Conservation (phyloP, 306 rosid species). For the Comarum palustre region DNA sequence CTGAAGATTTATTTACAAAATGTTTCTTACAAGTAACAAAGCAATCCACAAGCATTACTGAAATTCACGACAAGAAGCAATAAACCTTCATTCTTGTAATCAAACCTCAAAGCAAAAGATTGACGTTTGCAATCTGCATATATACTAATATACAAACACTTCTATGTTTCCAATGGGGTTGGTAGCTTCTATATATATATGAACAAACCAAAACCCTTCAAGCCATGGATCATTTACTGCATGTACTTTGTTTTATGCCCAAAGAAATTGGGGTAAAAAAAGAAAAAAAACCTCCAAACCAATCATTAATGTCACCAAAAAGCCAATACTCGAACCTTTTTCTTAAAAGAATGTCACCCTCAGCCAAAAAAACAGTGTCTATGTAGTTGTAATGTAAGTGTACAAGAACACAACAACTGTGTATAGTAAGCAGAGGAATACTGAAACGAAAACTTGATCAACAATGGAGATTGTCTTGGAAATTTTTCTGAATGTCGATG, state of each 20-base stretch:
- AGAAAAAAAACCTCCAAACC: background rate
- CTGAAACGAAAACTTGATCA: constrained; percentile 55
- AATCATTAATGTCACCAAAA: background rate
- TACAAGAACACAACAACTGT: constrained; percentile 31
- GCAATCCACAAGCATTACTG: background rate
- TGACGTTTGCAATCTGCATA: constrained; percentile 2
- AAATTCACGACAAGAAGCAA: background rate
- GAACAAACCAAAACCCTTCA: constrained; percentile 23
- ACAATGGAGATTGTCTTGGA: constrained; percentile 40
- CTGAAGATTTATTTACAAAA: background rate
- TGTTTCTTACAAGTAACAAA: background rate
- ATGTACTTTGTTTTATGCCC: constrained; percentile 6
- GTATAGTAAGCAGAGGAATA: constrained; percentile 44
- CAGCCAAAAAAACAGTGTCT: background rate
- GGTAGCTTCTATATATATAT: background rate
- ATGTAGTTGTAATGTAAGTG: constrained; percentile 27
- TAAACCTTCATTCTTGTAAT: background rate
- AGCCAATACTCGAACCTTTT: background rate
- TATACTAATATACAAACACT: no score
- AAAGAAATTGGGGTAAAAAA: background rate
- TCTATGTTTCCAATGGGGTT: background rate
- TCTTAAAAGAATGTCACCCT: background rate
- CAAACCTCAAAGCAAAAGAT: background rate
- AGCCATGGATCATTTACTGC: background rate
- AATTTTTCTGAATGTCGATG: constrained; percentile 28